Conservation (phyloP, 441 rosid genomes). For the Eutrema salsugineum region DNA sequence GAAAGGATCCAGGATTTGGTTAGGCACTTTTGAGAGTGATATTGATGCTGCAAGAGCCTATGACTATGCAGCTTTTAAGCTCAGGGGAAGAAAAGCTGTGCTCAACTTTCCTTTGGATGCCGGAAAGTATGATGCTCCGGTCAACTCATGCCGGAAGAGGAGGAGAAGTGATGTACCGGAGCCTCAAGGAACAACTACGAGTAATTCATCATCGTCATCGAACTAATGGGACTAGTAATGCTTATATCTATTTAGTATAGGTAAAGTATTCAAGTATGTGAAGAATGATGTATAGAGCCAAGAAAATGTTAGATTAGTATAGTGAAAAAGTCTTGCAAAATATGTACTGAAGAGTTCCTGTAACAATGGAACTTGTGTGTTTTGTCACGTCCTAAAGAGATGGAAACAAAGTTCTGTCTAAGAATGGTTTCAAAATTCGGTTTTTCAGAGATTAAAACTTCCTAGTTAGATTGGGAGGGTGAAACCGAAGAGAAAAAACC, state of each 20-base stretch:
- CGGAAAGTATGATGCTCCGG: slow-evolving; percentile 46
- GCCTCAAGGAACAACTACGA: slow-evolving; percentile 18
- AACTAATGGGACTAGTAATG: slow-evolving; percentile 14
- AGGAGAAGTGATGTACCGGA: slow-evolving; percentile 32
- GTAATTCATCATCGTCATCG: slow-evolving; percentile 14
- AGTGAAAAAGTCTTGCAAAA: slow-evolving; percentile 5
- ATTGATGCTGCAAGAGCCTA: slow-evolving; percentile 89
- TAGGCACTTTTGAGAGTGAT: slow-evolving; percentile 76
- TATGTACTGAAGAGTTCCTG: slow-evolving; percentile 17
- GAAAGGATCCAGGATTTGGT: slow-evolving; percentile 85
- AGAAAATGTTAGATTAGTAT: slow-evolving; percentile 16
- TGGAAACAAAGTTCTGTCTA: background rate
- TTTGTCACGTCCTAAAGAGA: slow-evolving; percentile 5
- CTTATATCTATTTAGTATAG: slow-evolving; percentile 4
- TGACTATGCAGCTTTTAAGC: slow-evolving; percentile 79
- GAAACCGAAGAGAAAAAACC: background rate
- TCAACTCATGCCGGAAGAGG: slow-evolving; percentile 43
- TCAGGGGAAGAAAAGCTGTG: slow-evolving; percentile 88
- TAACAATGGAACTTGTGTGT: slow-evolving; percentile 24
- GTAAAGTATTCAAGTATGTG: slow-evolving; percentile 1
- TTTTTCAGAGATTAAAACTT: background rate
- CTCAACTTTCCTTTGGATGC: slow-evolving; percentile 85
- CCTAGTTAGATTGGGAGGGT: background rate
- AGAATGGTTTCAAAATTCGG: background rate
- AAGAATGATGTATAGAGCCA: slow-evolving; percentile 20